A percentile compares a stretch with the other conserved stretches of the same genome.
Evolutionary conservation across 2,329 filamentous ascomycete genomes (phyloP).

Genomic region (Verticillium nubilum): DNA sequence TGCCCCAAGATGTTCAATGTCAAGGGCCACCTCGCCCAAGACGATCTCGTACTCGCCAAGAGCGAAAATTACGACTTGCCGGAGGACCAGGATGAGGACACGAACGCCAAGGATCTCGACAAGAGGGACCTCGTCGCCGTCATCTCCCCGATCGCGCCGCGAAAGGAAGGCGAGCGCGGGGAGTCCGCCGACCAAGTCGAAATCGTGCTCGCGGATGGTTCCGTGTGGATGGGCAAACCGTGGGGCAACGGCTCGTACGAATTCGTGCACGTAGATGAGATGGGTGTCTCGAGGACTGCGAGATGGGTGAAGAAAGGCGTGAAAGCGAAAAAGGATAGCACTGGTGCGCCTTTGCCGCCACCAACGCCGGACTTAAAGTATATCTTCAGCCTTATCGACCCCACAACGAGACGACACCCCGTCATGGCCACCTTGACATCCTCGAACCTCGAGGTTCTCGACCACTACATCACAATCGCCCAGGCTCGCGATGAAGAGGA

Average conservation of each 20-base stretch:
- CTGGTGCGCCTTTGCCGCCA: conserved; percentile 14
- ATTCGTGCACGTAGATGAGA: conserved; percentile 54
- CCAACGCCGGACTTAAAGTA: conserved; percentile 48
- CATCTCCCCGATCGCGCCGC: conserved; percentile 50
- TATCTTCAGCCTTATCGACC: conserved; percentile 73
- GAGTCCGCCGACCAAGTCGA: conserved; percentile 49
- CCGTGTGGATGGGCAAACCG: conserved; percentile 49
- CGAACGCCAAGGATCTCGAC: conserved; percentile 44
- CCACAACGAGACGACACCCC: conserved; percentile 64
- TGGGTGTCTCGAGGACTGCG: conserved; percentile 54
- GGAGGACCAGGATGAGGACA: conserved; percentile 37
- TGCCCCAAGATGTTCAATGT: conserved; percentile 60
- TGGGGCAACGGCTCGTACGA: conserved; percentile 57
- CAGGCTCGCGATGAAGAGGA: conserved; percentile 16
- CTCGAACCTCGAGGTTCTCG: conserved; percentile 61
- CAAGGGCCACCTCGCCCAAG: conserved; percentile 57
- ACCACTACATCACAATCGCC: conserved; percentile 57
- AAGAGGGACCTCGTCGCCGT: conserved; percentile 58
- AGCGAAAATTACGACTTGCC: conserved; percentile 57
- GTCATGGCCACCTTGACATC: conserved; percentile 65
- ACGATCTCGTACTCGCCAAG: conserved; percentile 66
- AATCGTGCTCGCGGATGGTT: conserved; percentile 61
- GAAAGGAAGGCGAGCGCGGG: conserved; percentile 38
- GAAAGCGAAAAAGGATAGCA: conserved; percentile 14
- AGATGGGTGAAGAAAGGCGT: conserved; percentile 59